Percentiles rank a stretch among this genome's conserved stretches.
These are phyloP conservation scores for Heteromeles arbutifolia DNA, from an alignment of 306 rosid genomes.

Conservation along the genomic window DNA sequence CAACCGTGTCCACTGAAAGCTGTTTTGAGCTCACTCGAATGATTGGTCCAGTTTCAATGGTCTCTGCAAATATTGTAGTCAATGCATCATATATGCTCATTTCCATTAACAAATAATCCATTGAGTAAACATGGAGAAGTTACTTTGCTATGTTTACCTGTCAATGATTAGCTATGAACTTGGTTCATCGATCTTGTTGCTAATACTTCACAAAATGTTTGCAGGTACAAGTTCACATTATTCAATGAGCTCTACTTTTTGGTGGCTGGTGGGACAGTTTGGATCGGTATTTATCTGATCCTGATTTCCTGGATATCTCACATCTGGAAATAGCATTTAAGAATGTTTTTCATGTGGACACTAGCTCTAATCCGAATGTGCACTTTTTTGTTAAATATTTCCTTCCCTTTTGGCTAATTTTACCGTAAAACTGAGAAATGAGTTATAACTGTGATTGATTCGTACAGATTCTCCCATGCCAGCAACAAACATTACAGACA, in stretches of 20 bases:
- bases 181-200: not conserved
- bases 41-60: not conserved
- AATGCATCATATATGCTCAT: not conserved
- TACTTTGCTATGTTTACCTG: not conserved
- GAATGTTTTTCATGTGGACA: not conserved
- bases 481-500: constrained; percentile 28
- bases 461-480: constrained; percentile 52
- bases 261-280: constrained; percentile 97
- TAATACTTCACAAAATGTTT: constrained; percentile 13
- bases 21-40: not conserved
- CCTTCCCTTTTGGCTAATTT: constrained; percentile 5
- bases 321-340: not conserved
- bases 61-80: not conserved
- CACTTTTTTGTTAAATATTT: not conserved
- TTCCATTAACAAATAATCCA: not conserved
- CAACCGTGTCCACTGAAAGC: not conserved
- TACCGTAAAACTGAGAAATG: constrained; percentile 1
- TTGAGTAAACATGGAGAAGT: not conserved
- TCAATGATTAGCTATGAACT: not conserved
- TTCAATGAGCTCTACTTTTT: constrained; percentile 96
- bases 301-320: not conserved
- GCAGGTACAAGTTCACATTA: constrained; percentile 93
- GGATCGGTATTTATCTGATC: constrained; percentile 72
- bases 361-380: not conserved
- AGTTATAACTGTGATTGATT: constrained; percentile 16